Percentiles rank a stretch among this genome's conserved stretches.
phyloP scores from a whole-genome alignment of 768 basidiomycete genomes.

The Tubosaeta sp. region DNA sequence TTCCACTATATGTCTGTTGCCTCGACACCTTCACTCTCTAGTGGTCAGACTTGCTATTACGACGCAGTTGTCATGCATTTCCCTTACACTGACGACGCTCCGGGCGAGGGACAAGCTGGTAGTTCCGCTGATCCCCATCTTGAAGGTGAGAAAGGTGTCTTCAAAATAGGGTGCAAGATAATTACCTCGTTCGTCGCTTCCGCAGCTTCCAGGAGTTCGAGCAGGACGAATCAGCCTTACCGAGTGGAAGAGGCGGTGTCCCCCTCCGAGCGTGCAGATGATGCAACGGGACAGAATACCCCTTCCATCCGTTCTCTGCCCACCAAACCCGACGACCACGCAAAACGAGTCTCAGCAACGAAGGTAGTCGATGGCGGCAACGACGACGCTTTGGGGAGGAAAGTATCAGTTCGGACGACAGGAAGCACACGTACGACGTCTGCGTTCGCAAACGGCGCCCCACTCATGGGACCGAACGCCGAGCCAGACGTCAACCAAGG shows the following conservation, averaged over 20 bases:
- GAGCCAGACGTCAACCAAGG: conserved; percentile 39
- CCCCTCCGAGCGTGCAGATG: neutral
- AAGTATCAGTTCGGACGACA: conserved; percentile 21
- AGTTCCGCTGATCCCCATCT: neutral
- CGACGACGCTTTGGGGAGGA: conserved; percentile 8
- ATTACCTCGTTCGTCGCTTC: neutral
- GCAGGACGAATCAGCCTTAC: neutral
- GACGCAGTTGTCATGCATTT: conserved; percentile 40
- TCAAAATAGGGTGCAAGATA: too few species aligned
- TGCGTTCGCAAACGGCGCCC: conserved; percentile 53
- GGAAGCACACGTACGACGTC: conserved; percentile 18
- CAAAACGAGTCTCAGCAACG: neutral
- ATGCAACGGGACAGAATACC: neutral
- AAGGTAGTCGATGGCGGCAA: neutral
- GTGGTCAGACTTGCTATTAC: conserved; percentile 39
- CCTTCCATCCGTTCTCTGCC: conserved; percentile 27
- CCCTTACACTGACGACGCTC: neutral
- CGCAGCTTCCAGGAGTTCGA: neutral
- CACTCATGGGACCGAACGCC: conserved; percentile 45
- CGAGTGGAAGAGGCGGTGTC: neutral
- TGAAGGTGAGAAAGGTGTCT: conserved; percentile 1
- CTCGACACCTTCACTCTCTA: conserved; percentile 21
- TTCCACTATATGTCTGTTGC: conserved; percentile 11
- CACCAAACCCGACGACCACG: conserved; percentile 6
- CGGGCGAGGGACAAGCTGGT: neutral